These are phyloP conservation scores for Cupressus sempervirens DNA, from an alignment of 75 land plant species.

Conservation along the genomic window DNA sequence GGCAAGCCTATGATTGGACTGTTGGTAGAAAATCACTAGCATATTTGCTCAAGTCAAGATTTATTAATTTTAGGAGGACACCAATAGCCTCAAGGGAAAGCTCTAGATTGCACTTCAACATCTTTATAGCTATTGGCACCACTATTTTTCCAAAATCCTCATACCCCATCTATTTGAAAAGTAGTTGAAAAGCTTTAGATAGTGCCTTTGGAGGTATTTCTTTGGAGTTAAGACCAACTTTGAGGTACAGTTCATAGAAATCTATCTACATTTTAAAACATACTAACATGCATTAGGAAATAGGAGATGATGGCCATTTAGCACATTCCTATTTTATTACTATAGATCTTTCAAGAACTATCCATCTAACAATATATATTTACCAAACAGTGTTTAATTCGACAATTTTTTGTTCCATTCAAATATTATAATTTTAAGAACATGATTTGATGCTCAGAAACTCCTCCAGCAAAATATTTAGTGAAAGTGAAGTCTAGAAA, in stretches of 20 bases:
- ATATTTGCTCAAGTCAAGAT: constrained; percentile 90
- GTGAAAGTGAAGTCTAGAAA: too few species aligned
- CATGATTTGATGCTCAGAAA: too few species aligned
- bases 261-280: too few species aligned
- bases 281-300: constrained; percentile 15
- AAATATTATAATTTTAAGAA: too few species aligned
- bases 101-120: constrained; percentile 95
- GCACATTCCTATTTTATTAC: background rate
- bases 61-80: constrained; percentile 50
- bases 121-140: constrained; percentile 70
- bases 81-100: constrained; percentile 79
- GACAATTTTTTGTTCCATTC: too few species aligned
- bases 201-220: too few species aligned
- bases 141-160: constrained; percentile 65
- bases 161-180: too few species aligned
- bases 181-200: too few species aligned
- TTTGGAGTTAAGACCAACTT: too few species aligned
- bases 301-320: constrained; percentile 3
- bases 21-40: constrained; percentile 75
- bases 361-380: background rate
- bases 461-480: too few species aligned
- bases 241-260: too few species aligned
- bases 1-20: constrained; percentile 77
- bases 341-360: background rate
- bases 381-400: background rate